Base-by-base conservation (phyloP, 2,329 filamentous ascomycete genomes). In the Lasiodiplodia theobromae region DNA sequence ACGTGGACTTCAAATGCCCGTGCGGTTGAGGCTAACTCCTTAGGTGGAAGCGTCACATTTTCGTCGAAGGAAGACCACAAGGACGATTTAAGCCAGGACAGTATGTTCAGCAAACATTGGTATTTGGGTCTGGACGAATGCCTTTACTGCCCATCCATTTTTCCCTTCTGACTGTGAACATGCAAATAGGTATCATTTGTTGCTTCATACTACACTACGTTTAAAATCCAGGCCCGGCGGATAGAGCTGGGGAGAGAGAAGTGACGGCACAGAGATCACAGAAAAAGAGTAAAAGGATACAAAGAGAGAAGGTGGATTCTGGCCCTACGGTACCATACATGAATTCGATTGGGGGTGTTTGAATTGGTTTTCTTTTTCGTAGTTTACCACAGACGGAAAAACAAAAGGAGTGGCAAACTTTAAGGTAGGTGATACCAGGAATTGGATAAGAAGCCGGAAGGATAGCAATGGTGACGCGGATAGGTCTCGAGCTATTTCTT, bases 401-500 rank as follows among this genome's bases (percentile, higher is more conserved):
- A n/a, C 2, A 51, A 21, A 51, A 31, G 14, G 16, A 28, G 7
- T 8, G 28, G 40, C 16, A 44, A 44, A 18, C 40, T 44, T 14
- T 8, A 44, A 44, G 16, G 14, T 44, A 8, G 40, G 40, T 8
- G 10, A 25, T 23, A 52, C 10, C 5, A 11, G 34, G 34, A 18
- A 18, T 57, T 34, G 28, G 11, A 31, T 21, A 11, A 21, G 8
- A 58, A 40, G 56, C 34, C 14, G 34, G 28, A 18, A 58, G 23
- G 12, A 10, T 28, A 6, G 4, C 14, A 21, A 11, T 40, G 34
- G 56, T 4, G 16, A 47, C 14, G 18, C 14, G 51, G 5, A 2
- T 37, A 47, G 23, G 21, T n/a, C 57, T 11, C 10, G 14, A 16
- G 2, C 51, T 67, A 67, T 47, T 67, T 67, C 65, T 67, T 67